A percentile compares a stretch with the other conserved stretches of the same genome.
Conservation (phyloP, 2,329 filamentous ascomycete genomes). For the Pseudopyricularia cyperi region DNA sequence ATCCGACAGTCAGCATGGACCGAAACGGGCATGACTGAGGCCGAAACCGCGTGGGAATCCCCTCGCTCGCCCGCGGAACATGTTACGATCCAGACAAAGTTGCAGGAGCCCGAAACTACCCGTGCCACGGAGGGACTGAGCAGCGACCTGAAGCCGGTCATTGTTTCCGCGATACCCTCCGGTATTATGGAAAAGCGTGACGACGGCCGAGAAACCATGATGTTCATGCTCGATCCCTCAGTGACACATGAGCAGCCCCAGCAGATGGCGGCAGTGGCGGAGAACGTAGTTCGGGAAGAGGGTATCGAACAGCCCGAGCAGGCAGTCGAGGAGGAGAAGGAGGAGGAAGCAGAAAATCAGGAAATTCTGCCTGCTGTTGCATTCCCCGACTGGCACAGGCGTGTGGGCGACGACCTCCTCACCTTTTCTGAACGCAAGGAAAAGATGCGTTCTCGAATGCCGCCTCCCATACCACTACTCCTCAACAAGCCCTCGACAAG, state of each 20-base stretch:
- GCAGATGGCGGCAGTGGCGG: background rate
- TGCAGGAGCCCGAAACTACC: conserved; percentile 1
- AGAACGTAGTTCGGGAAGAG: background rate
- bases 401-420: conserved; percentile 44
- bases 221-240: conserved; percentile 28
- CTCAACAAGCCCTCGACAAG: conserved; percentile 28
- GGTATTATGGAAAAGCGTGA: conserved; percentile 7
- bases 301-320: background rate
- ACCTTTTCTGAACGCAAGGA: conserved; percentile 43
- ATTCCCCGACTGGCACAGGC: conserved; percentile 33
- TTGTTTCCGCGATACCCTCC: background rate
- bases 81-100: conserved; percentile 23
- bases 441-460: conserved; percentile 30
- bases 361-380: conserved; percentile 6
- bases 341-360: conserved; percentile 13
- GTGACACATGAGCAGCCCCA: background rate
- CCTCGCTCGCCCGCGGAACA: conserved; percentile 34
- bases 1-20: conserved; percentile 20
- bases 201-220: conserved; percentile 23
- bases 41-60: conserved; percentile 33
- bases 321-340: background rate
- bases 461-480: conserved; percentile 42
- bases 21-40: conserved; percentile 17
- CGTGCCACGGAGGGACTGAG: background rate
- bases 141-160: background rate